Evolutionary conservation across 805 yeast species (phyloP).

Genomic region (Debaryomyces hansenii): DNA sequence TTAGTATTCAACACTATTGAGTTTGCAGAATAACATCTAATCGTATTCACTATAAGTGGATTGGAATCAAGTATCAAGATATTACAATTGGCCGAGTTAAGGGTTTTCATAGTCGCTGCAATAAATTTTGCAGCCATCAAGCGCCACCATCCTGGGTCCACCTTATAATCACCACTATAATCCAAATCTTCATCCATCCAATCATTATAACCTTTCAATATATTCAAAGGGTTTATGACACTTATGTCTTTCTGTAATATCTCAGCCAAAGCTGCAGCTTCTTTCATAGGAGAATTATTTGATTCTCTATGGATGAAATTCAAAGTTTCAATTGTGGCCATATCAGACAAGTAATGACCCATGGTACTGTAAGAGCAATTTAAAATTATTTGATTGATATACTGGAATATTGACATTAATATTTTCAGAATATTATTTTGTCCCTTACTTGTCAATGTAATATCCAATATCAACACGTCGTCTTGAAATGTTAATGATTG

Average conservation of each 20-base stretch:
- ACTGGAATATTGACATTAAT: conserved; percentile 32
- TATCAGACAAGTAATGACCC: conserved; percentile 47
- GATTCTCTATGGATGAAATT: conserved; percentile 40
- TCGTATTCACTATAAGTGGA: neutral
- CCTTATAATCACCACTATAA: conserved; percentile 6
- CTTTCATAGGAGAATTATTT: conserved; percentile 44
- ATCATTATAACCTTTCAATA: conserved; percentile 42
- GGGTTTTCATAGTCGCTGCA: conserved; percentile 24
- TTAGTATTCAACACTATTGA: neutral
- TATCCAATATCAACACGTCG: conserved; percentile 49
- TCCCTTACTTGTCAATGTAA: conserved; percentile 51
- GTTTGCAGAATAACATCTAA: neutral
- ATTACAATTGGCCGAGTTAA: conserved; percentile 30
- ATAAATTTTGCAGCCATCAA: conserved; percentile 36
- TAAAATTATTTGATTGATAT: conserved; percentile 17
- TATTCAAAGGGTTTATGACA: conserved; percentile 31
- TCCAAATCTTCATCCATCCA: conserved; percentile 18
- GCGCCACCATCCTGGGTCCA: conserved; percentile 44
- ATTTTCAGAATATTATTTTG: conserved; percentile 32
- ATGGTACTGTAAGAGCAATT: conserved; percentile 17
- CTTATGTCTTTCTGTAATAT: conserved; percentile 36
- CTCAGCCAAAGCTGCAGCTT: conserved; percentile 43
- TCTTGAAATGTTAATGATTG: conserved; percentile 37
- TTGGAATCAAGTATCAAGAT: neutral
- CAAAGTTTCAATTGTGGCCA: conserved; percentile 45